Evolutionary conservation across 1,284 basidiomycete species (phyloP).

Genomic region (Pseudomicrostroma phylloplanum): DNA sequence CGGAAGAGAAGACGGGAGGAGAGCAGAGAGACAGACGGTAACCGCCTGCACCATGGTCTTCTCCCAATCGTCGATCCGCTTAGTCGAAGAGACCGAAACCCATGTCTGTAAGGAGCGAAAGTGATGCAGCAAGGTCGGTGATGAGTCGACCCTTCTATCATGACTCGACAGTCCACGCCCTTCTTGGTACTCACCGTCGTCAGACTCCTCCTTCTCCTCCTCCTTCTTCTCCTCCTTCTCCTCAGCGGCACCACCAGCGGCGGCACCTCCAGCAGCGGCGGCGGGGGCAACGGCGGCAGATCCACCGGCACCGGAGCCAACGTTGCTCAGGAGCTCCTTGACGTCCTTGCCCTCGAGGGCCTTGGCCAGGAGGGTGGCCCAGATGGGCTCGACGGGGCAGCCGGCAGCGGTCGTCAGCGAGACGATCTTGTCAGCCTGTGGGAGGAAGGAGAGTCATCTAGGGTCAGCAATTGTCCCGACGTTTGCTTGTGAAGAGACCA

Average conservation of each 20-base stretch:
- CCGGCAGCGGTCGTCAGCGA: slow-evolving; percentile 74
- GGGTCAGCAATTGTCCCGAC: neutral
- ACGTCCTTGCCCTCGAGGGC: slow-evolving; percentile 96
- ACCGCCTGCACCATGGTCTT: no score
- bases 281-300: slow-evolving; percentile 55
- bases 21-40: no score
- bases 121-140: no score
- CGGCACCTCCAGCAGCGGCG: slow-evolving; percentile 60
- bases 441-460: neutral
- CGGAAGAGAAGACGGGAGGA: no score
- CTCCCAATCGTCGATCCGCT: no score
- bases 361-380: slow-evolving; percentile 92
- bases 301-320: slow-evolving; percentile 70
- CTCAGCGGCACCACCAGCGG: slow-evolving; percentile 64
- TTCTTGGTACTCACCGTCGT: slow-evolving; percentile 44
- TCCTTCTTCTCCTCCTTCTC: slow-evolving; percentile 67
- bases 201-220: slow-evolving; percentile 53
- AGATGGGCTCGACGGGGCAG: slow-evolving; percentile 90
- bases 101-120: no score
- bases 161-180: slow-evolving; percentile 24
- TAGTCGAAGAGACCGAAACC: no score
- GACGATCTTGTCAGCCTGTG: slow-evolving; percentile 81
- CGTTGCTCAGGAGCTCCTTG: slow-evolving; percentile 87
- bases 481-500: no score
- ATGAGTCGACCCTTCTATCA: no score